Base-by-base conservation (phyloP, 179 eudicot genomes). In the Silene noctiflora region DNA sequence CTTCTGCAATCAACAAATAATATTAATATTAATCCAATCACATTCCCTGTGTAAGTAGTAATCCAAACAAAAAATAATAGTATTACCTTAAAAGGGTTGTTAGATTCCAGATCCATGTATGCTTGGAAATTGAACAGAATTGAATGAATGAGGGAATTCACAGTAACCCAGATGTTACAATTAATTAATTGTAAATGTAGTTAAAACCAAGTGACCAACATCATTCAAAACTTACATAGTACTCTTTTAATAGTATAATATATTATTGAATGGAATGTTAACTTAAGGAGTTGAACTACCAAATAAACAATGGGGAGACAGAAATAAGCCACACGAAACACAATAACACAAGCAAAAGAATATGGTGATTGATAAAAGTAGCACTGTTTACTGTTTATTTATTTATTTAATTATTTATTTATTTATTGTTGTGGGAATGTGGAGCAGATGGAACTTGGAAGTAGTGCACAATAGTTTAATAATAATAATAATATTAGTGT, bases 51-150 rank as follows among this genome's bases (percentile, higher is more conserved):
- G n/a, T n/a, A 33, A 33, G 4, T 3, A 31, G 35, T 31, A 31
- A 31, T 4, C 35, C 35, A 31, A 31, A 31, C 4, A 5, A 3
- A 4, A 4, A 33, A 4, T 33, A 33, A 6, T 4, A 33, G n/a
- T 33, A 33, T 33, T 33, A 85, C 88, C 85, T 78, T 83, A 61
- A 78, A 75, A 67, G 78, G 80, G 20, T 83, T 64, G 68, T 63
- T 67, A 46, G 81, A 77, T 73, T 82, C 88, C 31, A 85, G 77
- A 85, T 85, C 88, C 85, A 84, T 84, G 35, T 5, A 10, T 10
- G 55, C 13, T 27, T 27, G 29, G 29, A 27, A 1, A 2, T 27
- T 27, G 29, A 27, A 27, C 29, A 27, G 1, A 27, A 27, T 27
- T 27, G 29, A 27, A 27, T 27, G 29, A 1, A 27, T 27, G 29